A percentile compares a stretch with the other conserved stretches of the same genome.
Conservation (phyloP, 202 grass and related monocot genomes). For the Sporobolus alterniflorus region DNA sequence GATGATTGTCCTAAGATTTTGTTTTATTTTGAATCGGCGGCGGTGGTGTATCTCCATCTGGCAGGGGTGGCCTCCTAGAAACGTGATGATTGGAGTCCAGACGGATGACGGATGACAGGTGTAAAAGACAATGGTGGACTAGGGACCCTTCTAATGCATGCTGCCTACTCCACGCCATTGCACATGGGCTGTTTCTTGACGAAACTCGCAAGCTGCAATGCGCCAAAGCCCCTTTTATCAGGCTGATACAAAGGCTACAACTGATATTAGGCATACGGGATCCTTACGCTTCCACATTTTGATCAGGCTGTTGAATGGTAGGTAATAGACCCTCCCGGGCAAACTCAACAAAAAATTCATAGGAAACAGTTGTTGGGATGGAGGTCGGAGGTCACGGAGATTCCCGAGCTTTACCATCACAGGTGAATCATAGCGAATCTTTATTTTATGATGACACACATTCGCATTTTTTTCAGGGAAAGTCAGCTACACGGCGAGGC, state of each 20-base stretch:
- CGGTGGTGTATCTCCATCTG: too few species aligned
- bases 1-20: too few species aligned
- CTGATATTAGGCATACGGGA: background rate
- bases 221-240: background rate
- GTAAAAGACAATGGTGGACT: slow-evolving; percentile 33
- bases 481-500: too few species aligned
- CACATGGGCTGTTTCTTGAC: slow-evolving; percentile 60
- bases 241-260: too few species aligned
- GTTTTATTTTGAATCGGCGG: background rate
- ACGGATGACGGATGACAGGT: slow-evolving; percentile 29
- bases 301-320: background rate
- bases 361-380: background rate
- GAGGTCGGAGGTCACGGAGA: too few species aligned
- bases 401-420: too few species aligned
- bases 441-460: too few species aligned
- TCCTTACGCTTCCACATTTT: background rate
- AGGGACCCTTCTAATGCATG: slow-evolving; percentile 34
- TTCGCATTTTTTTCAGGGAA: too few species aligned
- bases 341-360: background rate
- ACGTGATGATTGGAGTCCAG: background rate
- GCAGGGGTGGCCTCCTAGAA: background rate
- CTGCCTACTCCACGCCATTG: slow-evolving; percentile 19
- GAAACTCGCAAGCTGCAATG: background rate
- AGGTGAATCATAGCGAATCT: too few species aligned
- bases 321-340: background rate